phyloP scores from a whole-genome alignment of 495 filamentous ascomycete genomes.

The Xylaria curta region DNA sequence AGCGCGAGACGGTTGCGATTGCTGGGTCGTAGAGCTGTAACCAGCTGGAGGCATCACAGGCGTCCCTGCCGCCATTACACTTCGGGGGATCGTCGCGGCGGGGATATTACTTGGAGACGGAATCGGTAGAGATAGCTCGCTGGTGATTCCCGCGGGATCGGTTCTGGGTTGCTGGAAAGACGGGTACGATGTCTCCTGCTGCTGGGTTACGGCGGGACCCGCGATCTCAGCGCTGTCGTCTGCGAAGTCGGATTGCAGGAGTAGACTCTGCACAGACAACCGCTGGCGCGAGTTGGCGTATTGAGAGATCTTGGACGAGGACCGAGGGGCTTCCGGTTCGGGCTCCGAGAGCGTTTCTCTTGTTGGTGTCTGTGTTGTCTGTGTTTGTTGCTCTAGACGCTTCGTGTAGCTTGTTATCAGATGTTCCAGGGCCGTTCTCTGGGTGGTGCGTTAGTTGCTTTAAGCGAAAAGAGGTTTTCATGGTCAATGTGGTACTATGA shows the following conservation, averaged over 20 bases:
- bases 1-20: background rate
- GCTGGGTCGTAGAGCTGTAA: background rate
- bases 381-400: conserved; percentile 24
- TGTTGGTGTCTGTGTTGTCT: background rate
- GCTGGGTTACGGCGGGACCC: background rate
- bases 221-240: conserved; percentile 40
- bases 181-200: background rate
- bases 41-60: background rate
- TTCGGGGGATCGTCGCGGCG: background rate
- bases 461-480: background rate
- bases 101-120: background rate
- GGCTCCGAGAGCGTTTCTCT: conserved; percentile 30
- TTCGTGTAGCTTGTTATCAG: conserved; percentile 36
- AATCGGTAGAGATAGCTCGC: background rate
- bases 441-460: background rate
- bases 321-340: conserved; percentile 24
- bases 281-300: conserved; percentile 38
- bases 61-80: background rate
- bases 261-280: conserved; percentile 38
- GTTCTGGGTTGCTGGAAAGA: background rate
- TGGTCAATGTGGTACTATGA: background rate
- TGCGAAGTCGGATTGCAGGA: conserved; percentile 39
- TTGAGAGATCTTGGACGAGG: conserved; percentile 35
- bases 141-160: background rate
- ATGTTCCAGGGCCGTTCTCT: conserved; percentile 34